Base-by-base conservation (phyloP, 352 stramenopile species). In the Phytophthora nicotianae region DNA sequence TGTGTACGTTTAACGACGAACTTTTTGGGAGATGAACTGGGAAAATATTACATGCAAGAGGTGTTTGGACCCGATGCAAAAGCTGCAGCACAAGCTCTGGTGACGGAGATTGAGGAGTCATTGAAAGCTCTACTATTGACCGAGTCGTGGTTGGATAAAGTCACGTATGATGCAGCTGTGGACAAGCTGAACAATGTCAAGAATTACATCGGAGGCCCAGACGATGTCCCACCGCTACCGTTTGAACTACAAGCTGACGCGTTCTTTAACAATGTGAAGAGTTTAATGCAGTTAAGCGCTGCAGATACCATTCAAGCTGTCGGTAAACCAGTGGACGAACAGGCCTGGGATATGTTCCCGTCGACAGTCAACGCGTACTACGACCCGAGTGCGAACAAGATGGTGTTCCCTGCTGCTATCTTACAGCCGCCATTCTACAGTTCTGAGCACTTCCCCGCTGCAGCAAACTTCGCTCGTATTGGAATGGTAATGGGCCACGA, bases 341-440 rank as follows among this genome's bases (percentile, higher is more conserved):
- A 75, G 40, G 74, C 70, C 38, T 96, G 87, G 87, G 83, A 88
- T 79, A 97, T 98, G 90, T 94, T 88, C 37, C 88, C 92, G 6
- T 93, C 93, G 48, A 97, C 89, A 0, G 89, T 98, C 17, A 98
- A 98, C 77, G 93, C 88, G 3, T 90, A 88, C 65, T 84, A 91
- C 58, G 70, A 85, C 3, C 77, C 72, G 3, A 86, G 71, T 32
- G 73, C 68, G 7, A 91, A 91, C 62, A 95, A 97, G 62, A 98
- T 98, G 71, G 90, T 97, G 3, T 98, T 98, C 67, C 94, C 94
- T 16, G 78, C 94, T 8, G 94, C 91, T 21, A 98, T 98, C 57
- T 53, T 98, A 19, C 94, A 98, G 67, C 90, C 89, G 24, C 78
- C 78, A 20, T 85, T 88, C 48, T 88, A 88, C 68, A 83, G 93